Base-by-base conservation (phyloP, 106 monocot genomes). In the Dioscorea zingiberensis region DNA sequence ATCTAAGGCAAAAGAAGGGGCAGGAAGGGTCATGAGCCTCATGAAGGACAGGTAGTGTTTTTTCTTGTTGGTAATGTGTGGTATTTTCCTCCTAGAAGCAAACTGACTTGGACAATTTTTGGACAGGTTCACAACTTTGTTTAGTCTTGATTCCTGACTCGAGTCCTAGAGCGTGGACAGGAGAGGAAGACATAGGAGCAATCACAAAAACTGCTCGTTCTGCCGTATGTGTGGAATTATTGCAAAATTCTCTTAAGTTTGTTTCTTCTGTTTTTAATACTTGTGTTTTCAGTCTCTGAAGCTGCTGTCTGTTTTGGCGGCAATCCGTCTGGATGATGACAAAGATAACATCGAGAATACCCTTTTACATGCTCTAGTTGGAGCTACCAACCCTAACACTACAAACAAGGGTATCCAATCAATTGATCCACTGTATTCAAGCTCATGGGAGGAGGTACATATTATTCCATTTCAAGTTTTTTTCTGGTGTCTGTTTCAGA, bases 151-250 rank as follows among this genome's bases (percentile, higher is more conserved):
- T 79, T 73, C n/a, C 81, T 65, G 88, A 97, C 68, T 91, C 87
- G 21, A 97, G 88, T 88, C 91, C 91, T 64, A 85, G 91, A 77
- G 60, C 91, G 19, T 97, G 88, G 95, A 97, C 87, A 21, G 91
- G 88, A 14, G 88, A 91, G 45, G 91, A 97, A 80, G 91, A 97
- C 64, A 97, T 97, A 38, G 79, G 78, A 84, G 76, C 85, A 38
- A 97, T 91, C 16, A 97, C 91, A 24, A 91, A 91, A 83, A 69
- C 76, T 54, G 95, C 95, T 74, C 88, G 95, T 1, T 79, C 79
- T 72, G 81, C 85, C 30, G 95, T 97, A 84, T 65, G 79, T 64
- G 38, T 8, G 0, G 38, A 6, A 0, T 10, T 2, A 2, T 38
- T 38, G 38, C 38, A 8, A 8, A 38, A 38, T 38, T 8, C 46